phyloP scores from a whole-genome alignment of 139 green algal species.

The Trebouxia sp. region DNA sequence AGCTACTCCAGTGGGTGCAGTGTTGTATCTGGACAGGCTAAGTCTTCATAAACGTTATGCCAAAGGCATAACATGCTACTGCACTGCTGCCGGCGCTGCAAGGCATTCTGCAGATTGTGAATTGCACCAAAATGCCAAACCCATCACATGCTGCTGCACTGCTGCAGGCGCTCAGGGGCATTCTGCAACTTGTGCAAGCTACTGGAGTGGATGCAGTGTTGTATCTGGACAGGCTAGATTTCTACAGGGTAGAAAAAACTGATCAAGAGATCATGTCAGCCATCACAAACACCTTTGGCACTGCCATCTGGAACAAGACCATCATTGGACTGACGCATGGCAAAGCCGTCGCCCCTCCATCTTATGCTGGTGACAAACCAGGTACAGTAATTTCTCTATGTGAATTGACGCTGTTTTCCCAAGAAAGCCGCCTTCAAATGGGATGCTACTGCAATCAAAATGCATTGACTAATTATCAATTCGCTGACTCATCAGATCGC shows the following conservation, averaged over 20 bases:
- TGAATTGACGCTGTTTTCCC: not conserved
- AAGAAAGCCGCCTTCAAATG: not conserved
- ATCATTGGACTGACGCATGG: constrained; percentile 65
- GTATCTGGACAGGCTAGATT: constrained; percentile 76
- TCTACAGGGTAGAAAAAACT: constrained; percentile 57
- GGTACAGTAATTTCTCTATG: not conserved
- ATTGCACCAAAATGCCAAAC: too few relatives aligned
- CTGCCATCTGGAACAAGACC: constrained; percentile 62
- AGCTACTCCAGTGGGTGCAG: constrained; percentile 49
- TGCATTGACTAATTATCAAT: too few relatives aligned
- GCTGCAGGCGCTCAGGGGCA: constrained; percentile 38
- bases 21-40: constrained; percentile 77
- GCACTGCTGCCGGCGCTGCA: too few relatives aligned
- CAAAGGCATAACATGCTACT: too few relatives aligned
- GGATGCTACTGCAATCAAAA: not conserved
- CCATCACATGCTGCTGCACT: not conserved
- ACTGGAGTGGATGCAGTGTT: constrained; percentile 65
- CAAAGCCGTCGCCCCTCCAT: not conserved
- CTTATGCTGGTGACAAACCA: constrained; percentile 20
- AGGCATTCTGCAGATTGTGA: too few relatives aligned
- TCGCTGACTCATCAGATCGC: not conserved
- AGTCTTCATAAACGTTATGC: too few relatives aligned
- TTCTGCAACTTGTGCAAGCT: constrained; percentile 34
- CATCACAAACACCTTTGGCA: constrained; percentile 51
- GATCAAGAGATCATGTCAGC: constrained; percentile 56